Evolutionary conservation across 2,329 filamentous ascomycete species (phyloP).

Genomic region (Penicillium sp.): DNA sequence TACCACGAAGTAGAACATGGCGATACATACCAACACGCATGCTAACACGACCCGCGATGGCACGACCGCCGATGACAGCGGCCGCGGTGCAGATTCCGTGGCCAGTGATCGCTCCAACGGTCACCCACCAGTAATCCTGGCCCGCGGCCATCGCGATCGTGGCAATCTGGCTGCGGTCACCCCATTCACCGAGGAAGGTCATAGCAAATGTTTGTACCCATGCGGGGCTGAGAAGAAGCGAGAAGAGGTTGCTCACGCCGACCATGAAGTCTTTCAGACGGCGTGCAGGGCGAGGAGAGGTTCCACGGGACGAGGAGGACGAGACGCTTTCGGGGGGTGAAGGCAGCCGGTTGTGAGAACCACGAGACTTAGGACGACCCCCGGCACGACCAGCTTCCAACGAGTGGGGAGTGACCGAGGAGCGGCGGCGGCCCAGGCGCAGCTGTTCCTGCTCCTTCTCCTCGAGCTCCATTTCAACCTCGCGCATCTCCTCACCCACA

Average conservation of each 20-base stretch:
- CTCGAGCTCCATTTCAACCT: constrained; percentile 89
- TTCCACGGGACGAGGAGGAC: constrained; percentile 65
- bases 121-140: constrained; percentile 99
- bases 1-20: background rate
- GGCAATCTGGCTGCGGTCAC: constrained; percentile 93
- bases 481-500: constrained; percentile 94
- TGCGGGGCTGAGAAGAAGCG: constrained; percentile 83
- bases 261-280: constrained; percentile 48
- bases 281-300: constrained; percentile 49
- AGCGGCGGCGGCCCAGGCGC: constrained; percentile 63
- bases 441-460: constrained; percentile 81
- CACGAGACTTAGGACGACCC: constrained; percentile 62
- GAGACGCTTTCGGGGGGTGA: constrained; percentile 78
- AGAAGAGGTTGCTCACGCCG: constrained; percentile 81
- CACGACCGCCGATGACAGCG: constrained; percentile 86
- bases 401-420: constrained; percentile 69
- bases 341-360: constrained; percentile 68
- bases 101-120: constrained; percentile 77
- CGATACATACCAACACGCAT: constrained; percentile 82
- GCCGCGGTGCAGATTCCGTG: constrained; percentile 87
- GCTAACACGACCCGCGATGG: constrained; percentile 90
- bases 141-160: constrained; percentile 98
- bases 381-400: constrained; percentile 74
- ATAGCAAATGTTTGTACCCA: constrained; percentile 99
- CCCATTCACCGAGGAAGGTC: constrained; percentile 99